Percentiles rank a stretch among this genome's conserved stretches.
phyloP scores from a whole-genome alignment of 1,284 basidiomycete genomes.

The Xerocomus minutiporus region DNA sequence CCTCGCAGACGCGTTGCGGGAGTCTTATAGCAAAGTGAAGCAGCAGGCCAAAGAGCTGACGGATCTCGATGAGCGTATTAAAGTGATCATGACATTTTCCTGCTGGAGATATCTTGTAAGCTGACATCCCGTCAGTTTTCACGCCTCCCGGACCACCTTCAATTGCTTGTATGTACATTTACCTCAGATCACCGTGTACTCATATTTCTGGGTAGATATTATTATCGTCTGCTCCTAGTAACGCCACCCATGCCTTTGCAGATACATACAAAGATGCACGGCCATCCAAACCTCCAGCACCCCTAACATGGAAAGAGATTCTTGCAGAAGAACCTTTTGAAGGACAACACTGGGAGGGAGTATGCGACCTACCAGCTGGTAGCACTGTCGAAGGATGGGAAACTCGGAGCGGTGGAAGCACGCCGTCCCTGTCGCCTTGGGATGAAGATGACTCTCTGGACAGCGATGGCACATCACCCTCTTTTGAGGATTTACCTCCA shows the following conservation, averaged over 20 bases:
- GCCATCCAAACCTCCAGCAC: constrained; percentile 38
- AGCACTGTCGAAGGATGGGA: constrained; percentile 42
- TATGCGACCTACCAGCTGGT: constrained; percentile 43
- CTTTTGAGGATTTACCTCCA: constrained; percentile 30
- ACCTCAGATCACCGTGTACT: constrained; percentile 1
- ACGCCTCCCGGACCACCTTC: constrained; percentile 63
- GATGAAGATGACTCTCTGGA: constrained; percentile 33
- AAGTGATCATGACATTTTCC: constrained; percentile 34
- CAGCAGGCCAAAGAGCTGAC: constrained; percentile 41
- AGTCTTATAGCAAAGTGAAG: constrained; percentile 48
- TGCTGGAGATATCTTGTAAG: not conserved
- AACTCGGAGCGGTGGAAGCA: constrained; percentile 41
- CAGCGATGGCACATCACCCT: constrained; percentile 22
- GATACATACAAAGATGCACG: constrained; percentile 46
- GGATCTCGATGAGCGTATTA: constrained; percentile 64
- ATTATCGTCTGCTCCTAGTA: constrained; percentile 50
- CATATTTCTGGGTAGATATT: constrained; percentile 41
- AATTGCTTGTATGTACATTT: constrained; percentile 53
- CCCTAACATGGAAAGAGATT: constrained; percentile 69
- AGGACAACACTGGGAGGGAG: constrained; percentile 74
- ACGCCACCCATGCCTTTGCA: constrained; percentile 47
- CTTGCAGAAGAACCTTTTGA: constrained; percentile 73
- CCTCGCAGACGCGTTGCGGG: constrained; percentile 55
- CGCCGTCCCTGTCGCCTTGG: constrained; percentile 47
- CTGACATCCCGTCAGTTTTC: constrained; percentile 40